These are phyloP conservation scores for Cyclocybe aegerita DNA, from an alignment of 768 basidiomycete genomes.

Conservation along the genomic window DNA sequence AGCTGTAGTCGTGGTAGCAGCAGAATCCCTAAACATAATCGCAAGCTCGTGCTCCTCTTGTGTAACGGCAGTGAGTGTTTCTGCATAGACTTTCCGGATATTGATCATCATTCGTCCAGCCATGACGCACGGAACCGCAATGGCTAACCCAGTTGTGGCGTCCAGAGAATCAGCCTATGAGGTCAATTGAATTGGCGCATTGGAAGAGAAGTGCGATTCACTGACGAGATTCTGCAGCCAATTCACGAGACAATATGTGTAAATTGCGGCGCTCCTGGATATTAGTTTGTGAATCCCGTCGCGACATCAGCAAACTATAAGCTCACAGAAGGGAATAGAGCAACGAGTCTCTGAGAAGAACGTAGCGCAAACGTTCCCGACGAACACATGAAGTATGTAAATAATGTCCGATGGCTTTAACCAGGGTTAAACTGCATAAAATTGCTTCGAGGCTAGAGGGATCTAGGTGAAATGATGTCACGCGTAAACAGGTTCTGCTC, in stretches of 20 bases:
- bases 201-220: too few relatives aligned
- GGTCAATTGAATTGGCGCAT: too few relatives aligned
- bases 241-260: too few relatives aligned
- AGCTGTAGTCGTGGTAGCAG: too few relatives aligned
- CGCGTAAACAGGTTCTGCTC: too few relatives aligned
- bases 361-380: neutral
- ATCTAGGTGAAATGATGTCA: too few relatives aligned
- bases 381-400: neutral
- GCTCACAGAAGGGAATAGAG: neutral
- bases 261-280: too few relatives aligned
- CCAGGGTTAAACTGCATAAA: neutral
- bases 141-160: constrained; percentile 9
- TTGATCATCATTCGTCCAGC: constrained; percentile 18
- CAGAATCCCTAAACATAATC: neutral
- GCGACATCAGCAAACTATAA: neutral
- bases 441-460: too few relatives aligned
- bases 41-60: neutral
- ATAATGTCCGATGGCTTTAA: neutral
- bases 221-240: too few relatives aligned
- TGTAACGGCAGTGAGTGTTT: neutral
- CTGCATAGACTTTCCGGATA: constrained; percentile 11
- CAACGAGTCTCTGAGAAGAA: constrained; percentile 1
- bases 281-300: too few relatives aligned
- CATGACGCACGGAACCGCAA: constrained; percentile 16
- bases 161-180: constrained; percentile 12